These are phyloP conservation scores for Annona squamosa DNA, from an alignment of 164 flowering plant genomes.

Conservation along the genomic window DNA sequence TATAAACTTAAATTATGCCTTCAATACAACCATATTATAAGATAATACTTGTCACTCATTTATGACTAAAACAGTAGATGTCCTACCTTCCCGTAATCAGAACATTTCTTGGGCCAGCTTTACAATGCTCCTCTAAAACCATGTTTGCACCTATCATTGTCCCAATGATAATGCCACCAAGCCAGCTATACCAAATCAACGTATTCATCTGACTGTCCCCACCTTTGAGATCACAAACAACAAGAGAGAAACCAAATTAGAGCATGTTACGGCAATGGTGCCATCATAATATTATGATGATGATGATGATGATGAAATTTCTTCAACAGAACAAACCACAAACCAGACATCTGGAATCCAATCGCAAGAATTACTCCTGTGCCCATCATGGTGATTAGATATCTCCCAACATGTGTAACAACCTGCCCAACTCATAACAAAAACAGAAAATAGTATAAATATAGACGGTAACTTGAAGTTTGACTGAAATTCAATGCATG, in stretches of 20 bases:
- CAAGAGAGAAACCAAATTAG: neutral
- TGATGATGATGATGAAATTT: neutral
- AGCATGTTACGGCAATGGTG: neutral
- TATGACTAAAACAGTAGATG: slow-evolving; percentile 2
- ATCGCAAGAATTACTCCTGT: slow-evolving; percentile 76
- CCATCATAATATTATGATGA: no score
- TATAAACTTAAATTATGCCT: neutral
- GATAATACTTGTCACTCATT: neutral
- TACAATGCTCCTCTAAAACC: slow-evolving; percentile 81
- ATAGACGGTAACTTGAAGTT: neutral
- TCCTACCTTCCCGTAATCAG: slow-evolving; percentile 91
- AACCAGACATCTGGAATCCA: slow-evolving; percentile 92
- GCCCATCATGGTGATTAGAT: slow-evolving; percentile 87
- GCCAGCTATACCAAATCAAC: slow-evolving; percentile 97
- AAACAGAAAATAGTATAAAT: neutral
- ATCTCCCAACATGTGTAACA: slow-evolving; percentile 75
- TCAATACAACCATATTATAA: neutral
- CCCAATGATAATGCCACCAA: slow-evolving; percentile 90
- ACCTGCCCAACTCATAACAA: slow-evolving; percentile 24
- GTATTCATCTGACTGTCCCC: slow-evolving; percentile 78
- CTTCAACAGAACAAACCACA: slow-evolving; percentile 5
- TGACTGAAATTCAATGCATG: no score
- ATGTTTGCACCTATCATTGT: slow-evolving; percentile 94
- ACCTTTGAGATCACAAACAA: slow-evolving; percentile 35
- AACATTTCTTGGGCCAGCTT: slow-evolving; percentile 89